Percentiles rank a stretch among this genome's conserved stretches.
Evolutionary conservation across 139 green algal species (phyloP).

Genomic region (Zygnema cylindricum): DNA sequence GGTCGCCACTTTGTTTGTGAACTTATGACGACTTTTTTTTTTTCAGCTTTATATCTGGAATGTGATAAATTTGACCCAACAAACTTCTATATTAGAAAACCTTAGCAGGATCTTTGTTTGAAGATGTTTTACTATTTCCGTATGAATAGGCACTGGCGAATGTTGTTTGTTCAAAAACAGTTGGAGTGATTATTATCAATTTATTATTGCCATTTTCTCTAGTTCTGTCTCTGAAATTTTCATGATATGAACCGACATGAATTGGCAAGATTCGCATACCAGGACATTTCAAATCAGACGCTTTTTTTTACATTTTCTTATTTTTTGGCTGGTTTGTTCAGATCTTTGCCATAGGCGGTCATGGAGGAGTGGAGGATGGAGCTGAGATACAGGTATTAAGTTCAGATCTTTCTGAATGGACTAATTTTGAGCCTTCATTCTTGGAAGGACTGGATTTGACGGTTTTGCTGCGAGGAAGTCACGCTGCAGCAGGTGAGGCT

Average conservation of each 20-base stretch:
- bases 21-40: too few species aligned
- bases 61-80: too few species aligned
- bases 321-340: conserved; percentile 12
- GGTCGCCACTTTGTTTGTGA: too few species aligned
- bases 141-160: background rate
- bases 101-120: too few species aligned
- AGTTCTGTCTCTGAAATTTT: background rate
- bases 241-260: too few species aligned
- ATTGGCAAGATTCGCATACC: too few species aligned
- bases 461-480: background rate
- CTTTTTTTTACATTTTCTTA: background rate
- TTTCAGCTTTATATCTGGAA: too few species aligned
- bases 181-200: background rate
- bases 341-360: conserved; percentile 34
- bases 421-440: background rate
- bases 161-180: background rate
- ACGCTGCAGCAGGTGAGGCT: conserved; percentile 31
- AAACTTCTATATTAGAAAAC: too few species aligned
- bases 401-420: background rate
- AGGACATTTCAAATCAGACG: background rate
- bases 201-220: background rate
- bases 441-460: background rate
- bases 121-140: too few species aligned
- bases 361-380: background rate
- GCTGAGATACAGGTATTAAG: background rate